These are phyloP conservation scores for Spinacia oleracea DNA, from an alignment of 179 eudicot species.

Conservation along the genomic window DNA sequence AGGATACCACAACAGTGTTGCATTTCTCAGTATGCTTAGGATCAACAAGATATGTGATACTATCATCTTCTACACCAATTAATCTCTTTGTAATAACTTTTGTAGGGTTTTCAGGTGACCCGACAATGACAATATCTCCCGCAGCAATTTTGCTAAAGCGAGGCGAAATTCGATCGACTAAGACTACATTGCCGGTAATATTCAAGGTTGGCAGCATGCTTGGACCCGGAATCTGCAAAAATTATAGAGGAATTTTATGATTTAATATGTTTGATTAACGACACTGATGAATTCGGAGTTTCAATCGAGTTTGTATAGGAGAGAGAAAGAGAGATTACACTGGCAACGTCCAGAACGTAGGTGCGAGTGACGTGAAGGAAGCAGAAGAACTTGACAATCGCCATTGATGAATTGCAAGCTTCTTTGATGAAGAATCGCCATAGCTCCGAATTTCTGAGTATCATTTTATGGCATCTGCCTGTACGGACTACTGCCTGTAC, in stretches of 20 bases:
- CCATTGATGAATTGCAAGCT: slow-evolving; percentile 34
- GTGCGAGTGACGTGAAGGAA: slow-evolving; percentile 54
- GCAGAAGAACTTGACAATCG: slow-evolving; percentile 48
- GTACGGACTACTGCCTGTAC: too few relatives aligned
- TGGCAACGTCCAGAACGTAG: slow-evolving; percentile 42
- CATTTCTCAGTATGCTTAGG: slow-evolving; percentile 48
- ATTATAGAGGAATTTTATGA: too few relatives aligned
- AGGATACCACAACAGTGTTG: slow-evolving; percentile 51
- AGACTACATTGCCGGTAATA: slow-evolving; percentile 44
- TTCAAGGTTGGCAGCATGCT: slow-evolving; percentile 85
- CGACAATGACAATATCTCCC: slow-evolving; percentile 60
- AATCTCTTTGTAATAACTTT: slow-evolving; percentile 58
- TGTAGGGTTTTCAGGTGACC: slow-evolving; percentile 71
- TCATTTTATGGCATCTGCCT: slow-evolving; percentile 23
- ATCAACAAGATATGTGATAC: slow-evolving; percentile 49
- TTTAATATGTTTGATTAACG: background rate
- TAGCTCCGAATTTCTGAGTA: slow-evolving; percentile 21
- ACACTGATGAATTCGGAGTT: background rate
- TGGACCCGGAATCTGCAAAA: slow-evolving; percentile 57
- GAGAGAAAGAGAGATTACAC: slow-evolving; percentile 35
- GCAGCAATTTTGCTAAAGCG: slow-evolving; percentile 41
- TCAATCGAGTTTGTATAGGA: background rate
- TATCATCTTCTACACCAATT: slow-evolving; percentile 54
- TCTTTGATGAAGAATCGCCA: slow-evolving; percentile 50
- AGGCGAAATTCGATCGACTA: slow-evolving; percentile 55